Evolutionary conservation across 208 protist genomes (phyloP).

Genomic region (Herpetomonas tarakana): DNA sequence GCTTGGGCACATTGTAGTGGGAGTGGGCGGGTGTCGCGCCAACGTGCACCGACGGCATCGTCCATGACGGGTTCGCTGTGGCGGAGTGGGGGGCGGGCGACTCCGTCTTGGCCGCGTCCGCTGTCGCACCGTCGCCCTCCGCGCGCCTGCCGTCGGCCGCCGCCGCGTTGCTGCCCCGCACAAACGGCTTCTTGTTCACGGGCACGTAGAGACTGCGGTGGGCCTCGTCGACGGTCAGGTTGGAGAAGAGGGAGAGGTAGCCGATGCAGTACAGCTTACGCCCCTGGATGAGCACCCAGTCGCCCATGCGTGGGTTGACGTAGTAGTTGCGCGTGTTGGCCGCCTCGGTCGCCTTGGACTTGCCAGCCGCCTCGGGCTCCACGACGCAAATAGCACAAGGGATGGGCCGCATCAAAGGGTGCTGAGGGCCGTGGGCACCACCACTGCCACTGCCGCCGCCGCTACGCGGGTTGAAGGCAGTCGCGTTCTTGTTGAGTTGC

Average conservation of each 20-base stretch:
- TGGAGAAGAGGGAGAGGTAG: slow-evolving; percentile 51
- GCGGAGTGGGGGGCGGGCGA: background rate
- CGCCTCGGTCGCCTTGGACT: background rate
- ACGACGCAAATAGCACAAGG: slow-evolving; percentile 80
- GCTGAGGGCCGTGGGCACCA: background rate
- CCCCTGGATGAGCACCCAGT: slow-evolving; percentile 45
- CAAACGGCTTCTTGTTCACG: background rate
- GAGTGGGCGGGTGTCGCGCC: background rate
- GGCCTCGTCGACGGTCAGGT: slow-evolving; percentile 5
- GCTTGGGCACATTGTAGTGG: background rate
- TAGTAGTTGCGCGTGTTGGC: slow-evolving; percentile 8
- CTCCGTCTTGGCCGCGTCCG: slow-evolving; percentile 9
- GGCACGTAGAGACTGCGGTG: background rate
- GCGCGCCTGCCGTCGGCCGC: background rate
- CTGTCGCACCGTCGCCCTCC: background rate
- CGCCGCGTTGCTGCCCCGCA: background rate
- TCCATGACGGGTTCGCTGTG: background rate
- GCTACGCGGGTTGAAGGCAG: background rate
- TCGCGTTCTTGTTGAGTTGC: background rate
- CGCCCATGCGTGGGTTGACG: slow-evolving; percentile 9
- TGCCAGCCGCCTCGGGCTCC: slow-evolving; percentile 42
- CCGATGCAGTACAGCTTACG: slow-evolving; percentile 64
- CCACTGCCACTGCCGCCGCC: no score
- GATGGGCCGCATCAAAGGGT: slow-evolving; percentile 57
- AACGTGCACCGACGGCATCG: background rate